Evolutionary conservation across 176 grass and related monocot genomes (phyloP), one percentile per base, ranked within the genome.

Genomic region (Chloris gayana): DNA sequence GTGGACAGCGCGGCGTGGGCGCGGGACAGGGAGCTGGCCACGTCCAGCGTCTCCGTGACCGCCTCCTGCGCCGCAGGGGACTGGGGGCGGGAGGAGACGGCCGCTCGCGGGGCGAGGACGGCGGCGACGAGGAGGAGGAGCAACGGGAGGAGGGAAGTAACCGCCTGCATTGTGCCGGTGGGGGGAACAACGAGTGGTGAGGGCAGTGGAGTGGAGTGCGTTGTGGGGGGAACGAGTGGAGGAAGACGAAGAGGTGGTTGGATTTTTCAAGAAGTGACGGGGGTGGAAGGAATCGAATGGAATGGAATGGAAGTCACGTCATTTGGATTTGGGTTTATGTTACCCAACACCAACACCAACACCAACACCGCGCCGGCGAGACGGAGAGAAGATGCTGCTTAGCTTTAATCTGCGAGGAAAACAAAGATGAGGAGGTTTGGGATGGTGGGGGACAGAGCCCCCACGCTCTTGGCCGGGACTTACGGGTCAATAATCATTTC

Each of bases 1-100:
- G 83, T 81, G 70, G 92, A 95, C 46, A 89, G 14, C 4, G 90
- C 96, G 25, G 71, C 85, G 47, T 51, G 84, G 7, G 92, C 92
- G 39, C 72, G 86, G 17, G 86, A 85, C 34, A 99, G 88, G 0
- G 88, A 89, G 2, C 84, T 79, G 15, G 78, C 72, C 1, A 95
- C 85, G 35, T 99, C 88, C 21, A 99, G 84, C 27, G 81, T 93
- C 64, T 85, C 53, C 11, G 88, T 95, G 35, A 24, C 33, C 18
- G 54, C 76, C 3, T 38, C 2, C n/a, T n/a, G n/a, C 13, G 32
- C 12, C 12, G 41, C 12, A 18, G 51, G 62, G 60, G 33, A 17
- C 53, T 33, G 68, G 73, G 34, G 64, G 54, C 84, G 75, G 73
- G 65, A 88, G 22, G 65, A 88, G 22, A 72, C 25, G 10, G 57